Conservation (phyloP, 2,329 filamentous ascomycete species). For the Fusarium austroafricanum region DNA sequence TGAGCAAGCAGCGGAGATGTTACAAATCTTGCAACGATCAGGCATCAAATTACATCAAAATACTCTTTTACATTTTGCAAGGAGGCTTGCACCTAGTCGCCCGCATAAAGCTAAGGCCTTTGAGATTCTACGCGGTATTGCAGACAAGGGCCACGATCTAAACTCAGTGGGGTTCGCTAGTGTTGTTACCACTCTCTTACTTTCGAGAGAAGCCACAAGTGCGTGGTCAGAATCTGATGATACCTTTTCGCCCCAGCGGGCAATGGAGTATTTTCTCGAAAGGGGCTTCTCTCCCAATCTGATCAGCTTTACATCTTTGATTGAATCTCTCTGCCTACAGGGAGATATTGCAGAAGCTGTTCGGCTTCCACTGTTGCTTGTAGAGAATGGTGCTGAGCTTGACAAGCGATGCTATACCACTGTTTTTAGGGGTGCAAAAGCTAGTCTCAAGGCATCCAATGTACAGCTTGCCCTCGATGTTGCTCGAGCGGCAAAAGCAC, state of each 20-base stretch:
- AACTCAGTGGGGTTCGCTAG: constrained; percentile 62
- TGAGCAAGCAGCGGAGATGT: constrained; percentile 52
- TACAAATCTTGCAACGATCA: constrained; percentile 48
- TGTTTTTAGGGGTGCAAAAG: constrained; percentile 77
- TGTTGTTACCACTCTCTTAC: constrained; percentile 70
- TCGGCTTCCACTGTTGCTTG: constrained; percentile 49
- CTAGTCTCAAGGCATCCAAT: constrained; percentile 62
- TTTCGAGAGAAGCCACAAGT: constrained; percentile 43
- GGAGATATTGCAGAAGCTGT: constrained; percentile 53
- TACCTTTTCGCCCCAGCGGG: constrained; percentile 48
- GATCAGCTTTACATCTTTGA: constrained; percentile 72
- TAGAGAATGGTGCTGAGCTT: constrained; percentile 64
- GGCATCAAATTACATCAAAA: constrained; percentile 52
- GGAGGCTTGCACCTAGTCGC: constrained; percentile 55
- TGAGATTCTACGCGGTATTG: constrained; percentile 52
- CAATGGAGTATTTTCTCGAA: constrained; percentile 60
- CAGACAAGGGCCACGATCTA: constrained; percentile 57
- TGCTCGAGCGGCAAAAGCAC: constrained; percentile 61
- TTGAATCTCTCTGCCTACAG: constrained; percentile 75
- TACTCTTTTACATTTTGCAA: constrained; percentile 62
- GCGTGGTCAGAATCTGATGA: constrained; percentile 33
- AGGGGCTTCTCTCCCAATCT: constrained; percentile 73
- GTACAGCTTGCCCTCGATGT: constrained; percentile 57
- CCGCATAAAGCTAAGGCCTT: constrained; percentile 58
- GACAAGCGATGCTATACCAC: constrained; percentile 75